Evolutionary conservation across 805 yeast species (phyloP).

Genomic region (Ogataea kodamae): DNA sequence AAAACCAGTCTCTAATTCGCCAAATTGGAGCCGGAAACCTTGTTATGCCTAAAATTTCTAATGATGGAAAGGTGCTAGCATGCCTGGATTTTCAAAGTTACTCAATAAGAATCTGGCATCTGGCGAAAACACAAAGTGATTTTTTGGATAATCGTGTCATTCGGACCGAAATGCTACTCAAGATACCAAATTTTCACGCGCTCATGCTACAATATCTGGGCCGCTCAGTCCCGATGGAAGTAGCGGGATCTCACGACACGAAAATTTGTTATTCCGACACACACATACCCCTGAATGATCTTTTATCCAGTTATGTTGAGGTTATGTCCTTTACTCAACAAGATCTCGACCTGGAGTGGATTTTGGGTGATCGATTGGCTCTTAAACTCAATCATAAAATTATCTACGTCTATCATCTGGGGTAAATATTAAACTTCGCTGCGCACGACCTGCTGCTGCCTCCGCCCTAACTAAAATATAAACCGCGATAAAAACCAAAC

Average conservation of each 20-base stretch:
- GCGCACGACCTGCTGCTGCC: constrained; percentile 1
- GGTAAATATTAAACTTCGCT: constrained; percentile 8
- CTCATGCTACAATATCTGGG: constrained; percentile 21
- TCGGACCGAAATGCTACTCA: constrained; percentile 23
- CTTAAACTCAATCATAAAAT: constrained; percentile 22
- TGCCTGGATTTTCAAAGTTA: constrained; percentile 20
- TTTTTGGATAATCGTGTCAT: constrained; percentile 15
- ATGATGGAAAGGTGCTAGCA: constrained; percentile 16
- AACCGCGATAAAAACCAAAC: constrained; percentile 10
- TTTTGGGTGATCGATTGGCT: constrained; percentile 18
- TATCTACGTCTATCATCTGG: constrained; percentile 24
- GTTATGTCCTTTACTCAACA: constrained; percentile 20
- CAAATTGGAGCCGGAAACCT: constrained; percentile 1
- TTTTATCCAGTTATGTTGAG: constrained; percentile 21
- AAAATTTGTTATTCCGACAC: constrained; percentile 1
- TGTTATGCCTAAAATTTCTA: constrained; percentile 20
- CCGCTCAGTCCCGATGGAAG: constrained; percentile 4
- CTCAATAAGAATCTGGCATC: constrained; percentile 23
- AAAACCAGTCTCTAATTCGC: neutral
- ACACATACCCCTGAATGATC: constrained; percentile 21
- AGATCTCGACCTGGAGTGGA: constrained; percentile 26
- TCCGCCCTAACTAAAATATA: neutral
- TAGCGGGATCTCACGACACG: constrained; percentile 3
- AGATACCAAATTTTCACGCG: constrained; percentile 26
- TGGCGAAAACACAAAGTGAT: constrained; percentile 8